phyloP scores from a whole-genome alignment of 257 asterid species.

The Nyctanthes arbortristis region DNA sequence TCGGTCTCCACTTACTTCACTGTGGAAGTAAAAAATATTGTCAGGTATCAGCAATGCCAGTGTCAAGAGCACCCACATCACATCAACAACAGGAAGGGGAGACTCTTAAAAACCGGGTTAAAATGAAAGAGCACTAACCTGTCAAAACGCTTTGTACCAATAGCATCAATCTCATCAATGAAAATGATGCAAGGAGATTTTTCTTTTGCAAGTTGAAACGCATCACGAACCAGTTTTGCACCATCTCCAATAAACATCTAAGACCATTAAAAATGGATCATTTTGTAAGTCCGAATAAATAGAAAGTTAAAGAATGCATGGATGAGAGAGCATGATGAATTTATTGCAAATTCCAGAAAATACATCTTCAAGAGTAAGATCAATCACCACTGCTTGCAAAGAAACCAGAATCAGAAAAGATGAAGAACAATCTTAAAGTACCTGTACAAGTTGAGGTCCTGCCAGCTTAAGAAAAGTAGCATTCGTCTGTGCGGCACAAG shows the following conservation, averaged over 20 bases:
- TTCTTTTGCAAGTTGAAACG: constrained; percentile 74
- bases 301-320: neutral
- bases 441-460: constrained; percentile 85
- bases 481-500: constrained; percentile 81
- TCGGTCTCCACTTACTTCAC: constrained; percentile 94
- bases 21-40: constrained; percentile 24
- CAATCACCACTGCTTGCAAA: constrained; percentile 14
- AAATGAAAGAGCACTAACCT: constrained; percentile 31
- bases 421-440: constrained; percentile 12
- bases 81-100: neutral
- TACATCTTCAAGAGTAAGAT: constrained; percentile 8
- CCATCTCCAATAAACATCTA: constrained; percentile 94
- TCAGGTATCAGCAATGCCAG: neutral
- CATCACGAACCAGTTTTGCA: constrained; percentile 81
- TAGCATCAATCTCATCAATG: constrained; percentile 79
- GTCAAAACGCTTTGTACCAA: constrained; percentile 82
- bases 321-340: constrained; percentile 5
- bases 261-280: constrained; percentile 24
- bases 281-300: neutral
- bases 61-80: neutral
- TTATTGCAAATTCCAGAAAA: constrained; percentile 10
- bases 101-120: neutral
- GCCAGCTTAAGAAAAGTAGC: constrained; percentile 79
- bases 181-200: constrained; percentile 80
- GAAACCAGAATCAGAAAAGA: constrained; percentile 16